Evolutionary conservation across 2,329 filamentous ascomycete species (phyloP).

Genomic region (Clonostachys rhizophaga): DNA sequence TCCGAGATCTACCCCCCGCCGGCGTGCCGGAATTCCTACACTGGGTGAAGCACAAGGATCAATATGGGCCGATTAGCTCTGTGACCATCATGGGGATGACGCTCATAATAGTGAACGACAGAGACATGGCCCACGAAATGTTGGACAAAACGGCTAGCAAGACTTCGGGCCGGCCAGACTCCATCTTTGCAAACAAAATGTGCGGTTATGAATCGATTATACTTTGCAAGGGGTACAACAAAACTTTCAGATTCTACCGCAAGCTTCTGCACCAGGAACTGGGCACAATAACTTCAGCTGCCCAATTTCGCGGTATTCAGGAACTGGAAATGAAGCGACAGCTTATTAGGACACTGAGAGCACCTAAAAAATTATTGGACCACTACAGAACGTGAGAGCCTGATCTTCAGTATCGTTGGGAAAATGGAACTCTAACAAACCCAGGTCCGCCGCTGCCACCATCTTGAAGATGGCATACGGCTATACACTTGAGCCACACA

Average conservation of each 20-base stretch:
- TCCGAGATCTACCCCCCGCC: conserved; percentile 32
- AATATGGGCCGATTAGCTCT: conserved; percentile 18
- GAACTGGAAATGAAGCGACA: conserved; percentile 16
- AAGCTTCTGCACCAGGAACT: conserved; percentile 21
- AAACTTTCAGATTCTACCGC: conserved; percentile 11
- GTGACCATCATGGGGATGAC: conserved; percentile 18
- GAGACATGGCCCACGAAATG: conserved; percentile 22
- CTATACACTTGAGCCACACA: conserved; percentile 13
- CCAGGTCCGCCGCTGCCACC: conserved; percentile 12
- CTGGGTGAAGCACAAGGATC: conserved; percentile 25
- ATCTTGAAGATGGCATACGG: conserved; percentile 11
- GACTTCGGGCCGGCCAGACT: conserved; percentile 7
- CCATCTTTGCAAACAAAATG: conserved; percentile 8
- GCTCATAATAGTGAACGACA: conserved; percentile 32
- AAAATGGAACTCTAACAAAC: neutral
- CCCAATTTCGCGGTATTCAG: conserved; percentile 12
- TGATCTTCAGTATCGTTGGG: neutral
- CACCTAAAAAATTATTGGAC: conserved; percentile 10
- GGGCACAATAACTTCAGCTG: conserved; percentile 11
- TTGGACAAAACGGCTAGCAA: conserved; percentile 15
- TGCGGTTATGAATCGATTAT: conserved; percentile 12
- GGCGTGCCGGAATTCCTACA: conserved; percentile 20
- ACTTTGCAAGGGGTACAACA: conserved; percentile 7
- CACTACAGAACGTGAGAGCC: conserved; percentile 19
- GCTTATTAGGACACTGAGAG: conserved; percentile 11